Conservation (phyloP, 106 monocot species). For the Apostasia shenzhenica region DNA sequence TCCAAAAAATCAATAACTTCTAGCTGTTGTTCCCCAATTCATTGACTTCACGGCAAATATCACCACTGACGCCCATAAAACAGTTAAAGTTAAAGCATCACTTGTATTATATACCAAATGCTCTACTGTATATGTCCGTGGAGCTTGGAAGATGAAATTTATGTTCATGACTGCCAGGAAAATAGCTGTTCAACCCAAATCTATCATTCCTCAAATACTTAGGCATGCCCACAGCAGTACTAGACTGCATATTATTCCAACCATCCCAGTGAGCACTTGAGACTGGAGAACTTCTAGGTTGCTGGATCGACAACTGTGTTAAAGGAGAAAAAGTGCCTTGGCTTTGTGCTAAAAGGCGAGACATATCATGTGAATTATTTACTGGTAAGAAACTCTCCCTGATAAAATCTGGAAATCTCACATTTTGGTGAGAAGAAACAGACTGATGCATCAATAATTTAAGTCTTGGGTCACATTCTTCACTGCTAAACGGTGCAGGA, state of each 20-base stretch:
- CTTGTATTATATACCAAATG: slow-evolving; percentile 48
- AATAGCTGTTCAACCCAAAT: slow-evolving; percentile 33
- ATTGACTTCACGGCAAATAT: too few relatives aligned
- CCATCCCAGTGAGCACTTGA: slow-evolving; percentile 54
- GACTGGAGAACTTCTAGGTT: slow-evolving; percentile 31
- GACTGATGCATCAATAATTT: slow-evolving; percentile 61
- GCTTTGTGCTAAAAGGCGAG: slow-evolving; percentile 39
- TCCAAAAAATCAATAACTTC: too few relatives aligned
- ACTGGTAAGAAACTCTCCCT: slow-evolving; percentile 19
- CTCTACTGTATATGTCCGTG: slow-evolving; percentile 49
- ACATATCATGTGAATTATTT: slow-evolving; percentile 45
- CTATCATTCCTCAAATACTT: slow-evolving; percentile 17
- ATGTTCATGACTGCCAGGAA: slow-evolving; percentile 42
- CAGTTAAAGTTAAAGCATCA: too few relatives aligned
- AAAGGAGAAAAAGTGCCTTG: slow-evolving; percentile 29
- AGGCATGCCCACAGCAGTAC: too few relatives aligned
- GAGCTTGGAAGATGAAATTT: slow-evolving; percentile 39
- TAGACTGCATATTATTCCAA: slow-evolving; percentile 13
- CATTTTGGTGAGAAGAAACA: slow-evolving; percentile 31
- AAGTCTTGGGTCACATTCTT: slow-evolving; percentile 50
- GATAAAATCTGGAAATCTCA: slow-evolving; percentile 17
- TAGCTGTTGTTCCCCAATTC: too few relatives aligned
- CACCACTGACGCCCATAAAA: too few relatives aligned
- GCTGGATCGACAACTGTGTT: slow-evolving; percentile 35
- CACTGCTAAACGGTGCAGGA: slow-evolving; percentile 27